A percentile compares a stretch with the other conserved stretches of the same genome.
phyloP scores from a whole-genome alignment of 108 stramenopile species.

The Cyclotella distinguenda region DNA sequence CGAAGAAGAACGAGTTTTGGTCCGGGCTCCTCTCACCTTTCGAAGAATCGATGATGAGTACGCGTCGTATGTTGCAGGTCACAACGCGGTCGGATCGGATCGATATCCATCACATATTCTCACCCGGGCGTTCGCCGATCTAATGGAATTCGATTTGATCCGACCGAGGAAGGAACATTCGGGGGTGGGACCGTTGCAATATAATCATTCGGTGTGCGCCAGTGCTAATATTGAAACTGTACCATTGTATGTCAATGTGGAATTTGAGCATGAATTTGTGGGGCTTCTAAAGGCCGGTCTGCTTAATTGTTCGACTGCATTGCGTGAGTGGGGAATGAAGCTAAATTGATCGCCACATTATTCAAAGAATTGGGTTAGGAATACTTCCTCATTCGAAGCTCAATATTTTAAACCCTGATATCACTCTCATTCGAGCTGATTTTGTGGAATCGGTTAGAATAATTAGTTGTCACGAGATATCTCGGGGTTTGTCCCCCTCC shows the following conservation, averaged over 20 bases:
- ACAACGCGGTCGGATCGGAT: constrained; percentile 38
- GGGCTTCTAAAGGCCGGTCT: constrained; percentile 54
- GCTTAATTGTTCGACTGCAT: constrained; percentile 69
- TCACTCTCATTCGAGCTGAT: no score
- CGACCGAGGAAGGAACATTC: constrained; percentile 68
- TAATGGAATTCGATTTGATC: constrained; percentile 68
- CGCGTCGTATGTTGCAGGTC: constrained; percentile 42
- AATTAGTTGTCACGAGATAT: no score
- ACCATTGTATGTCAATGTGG: constrained; percentile 70
- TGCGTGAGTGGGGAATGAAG: constrained; percentile 79
- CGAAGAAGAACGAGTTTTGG: constrained; percentile 8
- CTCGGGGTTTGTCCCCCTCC: no score
- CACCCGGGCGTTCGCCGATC: constrained; percentile 51
- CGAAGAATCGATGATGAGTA: constrained; percentile 81
- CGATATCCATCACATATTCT: constrained; percentile 40
- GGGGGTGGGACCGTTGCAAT: constrained; percentile 70
- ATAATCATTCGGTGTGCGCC: constrained; percentile 32
- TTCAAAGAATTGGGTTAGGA: background rate
- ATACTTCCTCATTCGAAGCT: background rate
- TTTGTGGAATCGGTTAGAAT: no score
- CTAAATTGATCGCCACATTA: constrained; percentile 22
- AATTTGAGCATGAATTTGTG: constrained; percentile 66
- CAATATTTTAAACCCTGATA: background rate
- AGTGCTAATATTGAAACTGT: constrained; percentile 50
- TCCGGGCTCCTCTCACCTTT: constrained; percentile 61